These are phyloP conservation scores for Ascochyta viciae-villosae DNA, from an alignment of 2,329 filamentous ascomycete genomes.

Conservation along the genomic window DNA sequence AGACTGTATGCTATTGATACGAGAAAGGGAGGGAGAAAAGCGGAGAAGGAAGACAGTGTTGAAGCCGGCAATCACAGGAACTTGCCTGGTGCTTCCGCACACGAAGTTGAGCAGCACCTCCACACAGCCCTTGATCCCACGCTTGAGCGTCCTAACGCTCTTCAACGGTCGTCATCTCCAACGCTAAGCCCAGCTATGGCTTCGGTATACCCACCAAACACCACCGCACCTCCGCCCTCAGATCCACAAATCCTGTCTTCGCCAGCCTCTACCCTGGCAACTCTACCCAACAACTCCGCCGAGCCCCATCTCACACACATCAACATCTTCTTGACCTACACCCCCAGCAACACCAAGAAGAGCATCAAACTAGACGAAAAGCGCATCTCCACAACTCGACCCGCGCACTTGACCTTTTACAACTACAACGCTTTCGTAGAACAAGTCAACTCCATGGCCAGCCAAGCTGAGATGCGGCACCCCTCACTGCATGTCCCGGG, in stretches of 20 bases:
- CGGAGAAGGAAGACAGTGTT: slow-evolving; percentile 33
- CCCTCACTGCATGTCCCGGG: not conserved
- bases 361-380: slow-evolving; percentile 50
- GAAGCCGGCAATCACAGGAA: slow-evolving; percentile 23
- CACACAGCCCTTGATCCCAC: slow-evolving; percentile 18
- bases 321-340: slow-evolving; percentile 68
- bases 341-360: slow-evolving; percentile 59
- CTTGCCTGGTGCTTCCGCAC: not conserved
- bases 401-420: slow-evolving; percentile 25
- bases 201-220: not conserved
- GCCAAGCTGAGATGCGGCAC: slow-evolving; percentile 18
- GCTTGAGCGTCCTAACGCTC: not conserved
- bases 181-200: not conserved
- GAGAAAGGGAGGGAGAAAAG: slow-evolving; percentile 56
- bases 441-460: slow-evolving; percentile 18
- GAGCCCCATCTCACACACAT: slow-evolving; percentile 51
- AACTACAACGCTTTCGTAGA: slow-evolving; percentile 28
- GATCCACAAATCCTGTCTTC: not conserved
- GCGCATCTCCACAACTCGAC: slow-evolving; percentile 24
- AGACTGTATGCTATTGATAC: slow-evolving; percentile 64
- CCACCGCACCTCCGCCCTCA: not conserved
- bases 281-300: not conserved
- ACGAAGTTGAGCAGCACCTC: slow-evolving; percentile 20
- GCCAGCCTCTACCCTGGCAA: slow-evolving; percentile 15
- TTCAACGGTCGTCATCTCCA: not conserved